Conservation (phyloP, 345 rosid genomes). For the Arabis hirsuta region DNA sequence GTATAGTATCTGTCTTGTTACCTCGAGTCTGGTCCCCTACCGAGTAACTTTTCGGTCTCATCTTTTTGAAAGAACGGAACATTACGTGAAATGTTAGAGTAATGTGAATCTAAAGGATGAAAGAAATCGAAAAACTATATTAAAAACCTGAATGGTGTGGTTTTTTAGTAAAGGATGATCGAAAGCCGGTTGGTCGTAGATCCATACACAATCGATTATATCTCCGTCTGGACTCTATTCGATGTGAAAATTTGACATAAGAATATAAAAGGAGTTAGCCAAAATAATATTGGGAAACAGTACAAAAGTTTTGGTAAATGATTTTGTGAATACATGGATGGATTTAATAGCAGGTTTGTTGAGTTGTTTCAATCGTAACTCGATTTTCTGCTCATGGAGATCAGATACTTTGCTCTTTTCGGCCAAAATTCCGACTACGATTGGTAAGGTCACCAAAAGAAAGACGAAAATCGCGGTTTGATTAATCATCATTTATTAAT, state of each 20-base stretch:
- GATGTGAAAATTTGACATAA: neutral
- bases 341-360: conserved; percentile 67
- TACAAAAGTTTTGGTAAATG: neutral
- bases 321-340: conserved; percentile 48
- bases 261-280: neutral
- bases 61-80: neutral
- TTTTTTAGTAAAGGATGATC: conserved; percentile 15
- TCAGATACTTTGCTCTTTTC: conserved; percentile 1
- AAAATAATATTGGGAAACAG: neutral
- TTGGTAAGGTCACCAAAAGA: neutral
- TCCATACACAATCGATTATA: conserved; percentile 34
- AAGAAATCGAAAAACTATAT: neutral
- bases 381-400: conserved; percentile 40
- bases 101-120: neutral
- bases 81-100: neutral
- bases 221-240: conserved; percentile 40
- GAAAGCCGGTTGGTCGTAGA: conserved; percentile 24
- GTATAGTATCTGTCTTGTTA: conserved; percentile 6
- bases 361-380: conserved; percentile 55
- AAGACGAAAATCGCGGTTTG: neutral
- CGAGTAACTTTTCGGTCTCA: conserved; percentile 14
- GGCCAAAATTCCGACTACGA: neutral
- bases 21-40: conserved; percentile 1
- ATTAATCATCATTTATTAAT: conserved; percentile 3
- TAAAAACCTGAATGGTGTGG: conserved; percentile 21